Evolutionary conservation across 768 basidiomycete genomes (phyloP).

Genomic region (Pleurotus cornucopiae): DNA sequence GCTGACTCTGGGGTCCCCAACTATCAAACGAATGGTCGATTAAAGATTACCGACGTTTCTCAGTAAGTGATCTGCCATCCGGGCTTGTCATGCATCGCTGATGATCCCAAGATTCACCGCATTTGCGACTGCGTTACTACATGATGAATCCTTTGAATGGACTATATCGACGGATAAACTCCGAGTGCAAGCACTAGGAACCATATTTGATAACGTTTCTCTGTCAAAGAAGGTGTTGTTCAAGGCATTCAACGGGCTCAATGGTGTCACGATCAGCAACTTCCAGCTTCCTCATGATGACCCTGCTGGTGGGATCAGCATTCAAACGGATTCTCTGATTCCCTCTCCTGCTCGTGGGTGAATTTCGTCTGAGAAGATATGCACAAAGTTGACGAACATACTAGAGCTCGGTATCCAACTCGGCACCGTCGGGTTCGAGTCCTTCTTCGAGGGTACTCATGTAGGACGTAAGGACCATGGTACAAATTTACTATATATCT

Average conservation of each 20-base stretch:
- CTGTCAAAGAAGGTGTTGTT: constrained; percentile 58
- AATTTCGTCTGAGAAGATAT: neutral
- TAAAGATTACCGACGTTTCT: constrained; percentile 52
- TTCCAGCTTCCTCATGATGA: constrained; percentile 69
- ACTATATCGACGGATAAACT: constrained; percentile 64
- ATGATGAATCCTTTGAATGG: constrained; percentile 64
- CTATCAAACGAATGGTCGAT: constrained; percentile 45
- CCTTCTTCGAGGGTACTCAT: constrained; percentile 50
- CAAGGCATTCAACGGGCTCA: constrained; percentile 68
- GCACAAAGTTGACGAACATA: constrained; percentile 12
- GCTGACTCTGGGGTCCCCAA: constrained; percentile 66
- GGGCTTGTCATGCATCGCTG: neutral
- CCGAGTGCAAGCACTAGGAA: constrained; percentile 61
- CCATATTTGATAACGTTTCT: constrained; percentile 61
- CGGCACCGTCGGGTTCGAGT: constrained; percentile 59
- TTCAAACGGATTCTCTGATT: constrained; percentile 63
- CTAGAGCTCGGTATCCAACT: constrained; percentile 68
- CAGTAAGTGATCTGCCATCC: constrained; percentile 29
- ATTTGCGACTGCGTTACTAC: constrained; percentile 63
- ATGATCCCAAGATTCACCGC: constrained; percentile 46
- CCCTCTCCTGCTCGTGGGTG: constrained; percentile 63
- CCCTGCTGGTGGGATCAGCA: constrained; percentile 63
- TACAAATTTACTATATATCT: neutral
- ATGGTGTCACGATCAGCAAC: constrained; percentile 67
- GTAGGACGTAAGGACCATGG: constrained; percentile 53